These are phyloP conservation scores for Rhododendron griersonianum DNA, from an alignment of 148 eudicot genomes.

Conservation along the genomic window DNA sequence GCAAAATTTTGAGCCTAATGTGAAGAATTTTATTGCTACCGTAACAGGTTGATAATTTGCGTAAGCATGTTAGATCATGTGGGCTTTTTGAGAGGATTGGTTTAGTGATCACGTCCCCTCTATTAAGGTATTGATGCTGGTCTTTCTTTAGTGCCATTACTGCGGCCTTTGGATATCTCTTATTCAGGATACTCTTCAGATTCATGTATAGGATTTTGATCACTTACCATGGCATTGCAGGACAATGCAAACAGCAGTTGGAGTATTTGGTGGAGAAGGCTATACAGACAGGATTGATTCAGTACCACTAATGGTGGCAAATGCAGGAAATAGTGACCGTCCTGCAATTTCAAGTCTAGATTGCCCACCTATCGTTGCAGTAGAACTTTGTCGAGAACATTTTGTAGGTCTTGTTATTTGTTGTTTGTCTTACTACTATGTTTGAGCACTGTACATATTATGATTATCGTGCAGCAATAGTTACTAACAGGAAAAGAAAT, in stretches of 20 bases:
- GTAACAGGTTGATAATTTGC: slow-evolving; percentile 80
- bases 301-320: slow-evolving; percentile 82
- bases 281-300: slow-evolving; percentile 61
- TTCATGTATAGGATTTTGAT: background rate
- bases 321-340: slow-evolving; percentile 75
- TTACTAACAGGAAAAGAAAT: background rate
- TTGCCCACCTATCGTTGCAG: slow-evolving; percentile 77
- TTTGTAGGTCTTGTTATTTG: slow-evolving; percentile 42
- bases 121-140: slow-evolving; percentile 53
- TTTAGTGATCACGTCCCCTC: slow-evolving; percentile 79
- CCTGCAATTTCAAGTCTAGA: slow-evolving; percentile 92
- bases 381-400: slow-evolving; percentile 93
- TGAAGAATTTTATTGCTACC: slow-evolving; percentile 7
- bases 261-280: slow-evolving; percentile 93
- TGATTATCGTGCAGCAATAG: background rate
- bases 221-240: slow-evolving; percentile 33
- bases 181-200: background rate
- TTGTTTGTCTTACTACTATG: background rate
- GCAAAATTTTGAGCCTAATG: background rate
- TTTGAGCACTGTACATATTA: background rate
- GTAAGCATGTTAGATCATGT: slow-evolving; percentile 67
- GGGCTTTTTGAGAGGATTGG: slow-evolving; percentile 74
- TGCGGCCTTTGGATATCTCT: slow-evolving; percentile 6
- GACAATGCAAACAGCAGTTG: slow-evolving; percentile 97
- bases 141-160: background rate